Evolutionary conservation across 495 filamentous ascomycete genomes (phyloP).

Genomic region (Penicillium argentinense): DNA sequence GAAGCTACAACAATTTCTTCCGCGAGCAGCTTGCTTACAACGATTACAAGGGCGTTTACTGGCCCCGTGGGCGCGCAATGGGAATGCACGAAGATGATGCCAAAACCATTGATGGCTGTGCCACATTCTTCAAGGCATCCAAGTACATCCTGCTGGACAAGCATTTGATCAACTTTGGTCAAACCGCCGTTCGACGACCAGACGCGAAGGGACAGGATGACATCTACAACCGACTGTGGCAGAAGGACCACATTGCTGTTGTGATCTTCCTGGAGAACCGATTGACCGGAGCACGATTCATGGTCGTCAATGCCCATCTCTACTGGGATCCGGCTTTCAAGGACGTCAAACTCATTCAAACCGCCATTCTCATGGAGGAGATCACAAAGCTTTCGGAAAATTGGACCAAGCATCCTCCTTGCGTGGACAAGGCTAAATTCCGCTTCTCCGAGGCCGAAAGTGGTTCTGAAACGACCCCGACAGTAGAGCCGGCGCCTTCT

Average conservation of each 20-base stretch:
- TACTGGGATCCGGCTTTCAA: slow-evolving; percentile 88
- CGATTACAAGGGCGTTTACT: slow-evolving; percentile 92
- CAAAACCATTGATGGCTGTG: slow-evolving; percentile 87
- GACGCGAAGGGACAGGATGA: slow-evolving; percentile 96
- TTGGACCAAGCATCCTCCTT: slow-evolving; percentile 72
- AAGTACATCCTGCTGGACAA: slow-evolving; percentile 94
- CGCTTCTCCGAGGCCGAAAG: slow-evolving; percentile 61
- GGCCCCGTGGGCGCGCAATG: slow-evolving; percentile 79
- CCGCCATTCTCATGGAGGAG: slow-evolving; percentile 89
- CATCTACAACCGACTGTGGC: slow-evolving; percentile 97
- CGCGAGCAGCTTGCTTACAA: slow-evolving; percentile 74
- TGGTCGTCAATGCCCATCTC: slow-evolving; percentile 89
- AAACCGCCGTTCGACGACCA: slow-evolving; percentile 84
- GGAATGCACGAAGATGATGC: slow-evolving; percentile 90
- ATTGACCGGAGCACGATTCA: slow-evolving; percentile 79
- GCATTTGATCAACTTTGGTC: slow-evolving; percentile 87
- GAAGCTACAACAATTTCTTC: slow-evolving; percentile 89
- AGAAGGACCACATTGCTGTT: slow-evolving; percentile 91
- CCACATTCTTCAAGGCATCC: slow-evolving; percentile 89
- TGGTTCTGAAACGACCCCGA: slow-evolving; percentile 49
- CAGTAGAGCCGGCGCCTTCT: slow-evolving; percentile 59
- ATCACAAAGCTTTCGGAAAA: slow-evolving; percentile 78
- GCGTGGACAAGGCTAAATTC: slow-evolving; percentile 76
- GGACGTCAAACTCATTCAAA: slow-evolving; percentile 94
- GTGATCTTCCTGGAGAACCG: slow-evolving; percentile 90